Conservation (phyloP, 176 grass and related monocot genomes). For the Eragrostis curvula region DNA sequence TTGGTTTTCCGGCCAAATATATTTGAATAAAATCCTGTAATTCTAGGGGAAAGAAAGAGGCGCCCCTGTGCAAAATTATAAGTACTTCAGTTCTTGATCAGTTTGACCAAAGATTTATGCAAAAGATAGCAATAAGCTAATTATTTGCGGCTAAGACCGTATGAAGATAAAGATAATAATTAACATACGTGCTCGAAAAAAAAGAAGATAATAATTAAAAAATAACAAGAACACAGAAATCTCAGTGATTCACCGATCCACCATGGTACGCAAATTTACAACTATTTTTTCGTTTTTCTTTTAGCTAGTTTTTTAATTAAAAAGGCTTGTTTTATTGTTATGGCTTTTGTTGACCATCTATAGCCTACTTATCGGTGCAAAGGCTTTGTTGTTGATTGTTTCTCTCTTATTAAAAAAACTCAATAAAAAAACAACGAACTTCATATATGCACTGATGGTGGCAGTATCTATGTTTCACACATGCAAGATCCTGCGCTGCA, state of each 20-base stretch:
- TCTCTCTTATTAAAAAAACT: neutral
- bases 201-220: constrained; percentile 6
- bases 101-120: neutral
- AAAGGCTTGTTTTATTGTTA: neutral
- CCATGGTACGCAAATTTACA: neutral
- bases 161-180: neutral
- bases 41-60: constrained; percentile 92
- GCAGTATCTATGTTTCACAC: constrained; percentile 18
- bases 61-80: constrained; percentile 61
- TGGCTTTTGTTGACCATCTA: neutral
- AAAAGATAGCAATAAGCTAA: constrained; percentile 14
- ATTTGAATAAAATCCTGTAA: constrained; percentile 88
- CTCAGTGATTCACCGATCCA: neutral
- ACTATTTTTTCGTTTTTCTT: neutral
- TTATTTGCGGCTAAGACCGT: neutral
- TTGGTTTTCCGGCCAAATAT: constrained; percentile 95
- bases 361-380: neutral
- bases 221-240: neutral
- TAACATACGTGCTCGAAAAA: too few relatives aligned
- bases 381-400: neutral
- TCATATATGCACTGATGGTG: neutral
- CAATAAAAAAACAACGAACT: neutral
- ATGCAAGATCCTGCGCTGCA: neutral
- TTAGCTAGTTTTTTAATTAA: neutral
- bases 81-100: constrained; percentile 31